These are phyloP conservation scores for Termitomyces sp. DNA, from an alignment of 768 basidiomycete genomes.

Conservation along the genomic window DNA sequence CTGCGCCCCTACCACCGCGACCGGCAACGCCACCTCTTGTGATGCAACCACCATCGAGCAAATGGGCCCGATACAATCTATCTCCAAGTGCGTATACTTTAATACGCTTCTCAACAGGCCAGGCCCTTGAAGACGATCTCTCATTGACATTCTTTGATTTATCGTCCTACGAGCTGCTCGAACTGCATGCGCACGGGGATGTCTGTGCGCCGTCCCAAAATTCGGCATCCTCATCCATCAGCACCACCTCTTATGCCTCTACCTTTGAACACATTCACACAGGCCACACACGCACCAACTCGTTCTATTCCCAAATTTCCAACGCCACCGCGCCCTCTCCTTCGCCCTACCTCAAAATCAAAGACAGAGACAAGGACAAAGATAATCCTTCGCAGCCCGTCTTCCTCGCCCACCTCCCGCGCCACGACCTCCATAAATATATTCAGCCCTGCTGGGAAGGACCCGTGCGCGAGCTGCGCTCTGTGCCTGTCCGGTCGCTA, in stretches of 20 bases:
- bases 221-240: not conserved
- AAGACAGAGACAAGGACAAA: not conserved
- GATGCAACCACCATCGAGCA: not conserved
- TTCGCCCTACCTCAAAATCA: constrained; percentile 21
- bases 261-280: not conserved
- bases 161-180: constrained; percentile 60
- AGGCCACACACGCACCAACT: not conserved
- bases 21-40: not conserved
- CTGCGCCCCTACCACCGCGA: not conserved
- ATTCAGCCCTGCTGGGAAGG: constrained; percentile 56
- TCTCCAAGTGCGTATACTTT: constrained; percentile 33
- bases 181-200: constrained; percentile 41
- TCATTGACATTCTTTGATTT: constrained; percentile 52
- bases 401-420: constrained; percentile 25
- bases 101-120: constrained; percentile 62
- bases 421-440: constrained; percentile 26
- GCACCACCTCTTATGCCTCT: not conserved
- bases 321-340: not conserved
- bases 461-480: constrained; percentile 43
- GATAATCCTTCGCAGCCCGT: not conserved
- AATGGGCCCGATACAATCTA: constrained; percentile 7
- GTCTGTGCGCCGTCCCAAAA: not conserved
- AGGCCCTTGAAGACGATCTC: constrained; percentile 65
- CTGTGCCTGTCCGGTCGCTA: constrained; percentile 17
- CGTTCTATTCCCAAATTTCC: constrained; percentile 7